Percentiles rank a stretch among this genome's conserved stretches.
Evolutionary conservation across 495 filamentous ascomycete genomes (phyloP).

Genomic region (Hypoxylon fuscum): DNA sequence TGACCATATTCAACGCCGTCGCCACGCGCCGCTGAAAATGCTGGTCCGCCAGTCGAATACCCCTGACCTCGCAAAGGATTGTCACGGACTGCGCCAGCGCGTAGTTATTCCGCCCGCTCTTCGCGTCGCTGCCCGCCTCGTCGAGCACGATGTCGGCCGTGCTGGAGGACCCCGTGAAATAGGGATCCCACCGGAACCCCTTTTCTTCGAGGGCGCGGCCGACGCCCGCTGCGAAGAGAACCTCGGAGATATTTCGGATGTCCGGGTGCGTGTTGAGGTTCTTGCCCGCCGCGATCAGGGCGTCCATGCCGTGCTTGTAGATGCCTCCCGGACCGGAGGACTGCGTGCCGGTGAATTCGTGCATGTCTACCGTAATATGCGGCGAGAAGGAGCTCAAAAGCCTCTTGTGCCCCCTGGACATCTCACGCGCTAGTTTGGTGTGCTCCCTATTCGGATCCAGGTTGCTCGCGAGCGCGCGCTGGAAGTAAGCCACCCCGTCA

Average conservation of each 20-base stretch:
- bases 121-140: constrained; percentile 48
- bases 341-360: constrained; percentile 43
- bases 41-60: constrained; percentile 46
- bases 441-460: constrained; percentile 49
- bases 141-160: constrained; percentile 26
- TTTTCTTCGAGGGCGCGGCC: constrained; percentile 23
- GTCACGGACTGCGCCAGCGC: constrained; percentile 42
- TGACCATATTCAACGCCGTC: constrained; percentile 44
- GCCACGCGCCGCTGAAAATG: constrained; percentile 44
- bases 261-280: constrained; percentile 46
- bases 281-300: constrained; percentile 46
- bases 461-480: constrained; percentile 46
- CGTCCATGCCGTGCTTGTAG: constrained; percentile 46
- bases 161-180: constrained; percentile 39
- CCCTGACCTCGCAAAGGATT: constrained; percentile 46
- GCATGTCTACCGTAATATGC: constrained; percentile 47
- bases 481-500: constrained; percentile 45
- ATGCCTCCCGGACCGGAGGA: constrained; percentile 14
- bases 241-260: constrained; percentile 47
- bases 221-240: constrained; percentile 40
- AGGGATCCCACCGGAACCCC: constrained; percentile 47
- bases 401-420: constrained; percentile 45
- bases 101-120: constrained; percentile 44
- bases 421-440: constrained; percentile 42
- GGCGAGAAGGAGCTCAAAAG: constrained; percentile 43